Evolutionary conservation across 495 filamentous ascomycete species (phyloP).

Genomic region (Annulohypoxylon bovei): DNA sequence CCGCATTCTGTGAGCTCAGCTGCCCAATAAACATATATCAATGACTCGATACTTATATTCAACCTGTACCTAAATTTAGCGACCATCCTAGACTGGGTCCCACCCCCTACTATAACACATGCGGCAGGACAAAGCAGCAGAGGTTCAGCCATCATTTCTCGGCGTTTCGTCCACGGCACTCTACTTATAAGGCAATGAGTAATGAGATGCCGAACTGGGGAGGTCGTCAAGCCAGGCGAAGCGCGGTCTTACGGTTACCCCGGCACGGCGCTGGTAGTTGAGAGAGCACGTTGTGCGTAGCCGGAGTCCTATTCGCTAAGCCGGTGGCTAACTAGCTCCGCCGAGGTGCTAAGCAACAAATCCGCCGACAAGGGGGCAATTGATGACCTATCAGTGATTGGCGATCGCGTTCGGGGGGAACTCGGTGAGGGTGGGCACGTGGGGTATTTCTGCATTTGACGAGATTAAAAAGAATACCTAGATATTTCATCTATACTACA

Average conservation of each 20-base stretch:
- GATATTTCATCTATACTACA: too few relatives aligned
- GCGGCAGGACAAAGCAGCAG: conserved; percentile 10
- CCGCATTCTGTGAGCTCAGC: neutral
- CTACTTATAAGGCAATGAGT: neutral
- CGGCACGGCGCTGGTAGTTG: conserved; percentile 1
- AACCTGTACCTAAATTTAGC: neutral
- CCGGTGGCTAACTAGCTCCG: neutral
- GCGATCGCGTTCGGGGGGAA: conserved; percentile 5
- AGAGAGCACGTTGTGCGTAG: conserved; percentile 23
- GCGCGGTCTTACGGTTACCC: conserved; percentile 1
- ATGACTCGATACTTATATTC: conserved; percentile 11
- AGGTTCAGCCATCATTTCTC: neutral
- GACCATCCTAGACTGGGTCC: conserved; percentile 4
- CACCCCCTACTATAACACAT: neutral
- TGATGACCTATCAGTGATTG: neutral
- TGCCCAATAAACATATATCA: neutral
- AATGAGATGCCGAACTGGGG: conserved; percentile 16
- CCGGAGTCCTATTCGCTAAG: conserved; percentile 28
- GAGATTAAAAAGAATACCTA: too few relatives aligned
- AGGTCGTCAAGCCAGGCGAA: conserved; percentile 7
- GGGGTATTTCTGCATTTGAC: conserved; percentile 11
- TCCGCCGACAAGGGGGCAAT: conserved; percentile 1
- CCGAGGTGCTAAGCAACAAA: conserved; percentile 23
- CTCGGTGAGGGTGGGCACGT: conserved; percentile 13
- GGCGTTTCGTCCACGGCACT: neutral